phyloP scores from a whole-genome alignment of 2,329 filamentous ascomycete genomes.

The Fusarium torreyae region DNA sequence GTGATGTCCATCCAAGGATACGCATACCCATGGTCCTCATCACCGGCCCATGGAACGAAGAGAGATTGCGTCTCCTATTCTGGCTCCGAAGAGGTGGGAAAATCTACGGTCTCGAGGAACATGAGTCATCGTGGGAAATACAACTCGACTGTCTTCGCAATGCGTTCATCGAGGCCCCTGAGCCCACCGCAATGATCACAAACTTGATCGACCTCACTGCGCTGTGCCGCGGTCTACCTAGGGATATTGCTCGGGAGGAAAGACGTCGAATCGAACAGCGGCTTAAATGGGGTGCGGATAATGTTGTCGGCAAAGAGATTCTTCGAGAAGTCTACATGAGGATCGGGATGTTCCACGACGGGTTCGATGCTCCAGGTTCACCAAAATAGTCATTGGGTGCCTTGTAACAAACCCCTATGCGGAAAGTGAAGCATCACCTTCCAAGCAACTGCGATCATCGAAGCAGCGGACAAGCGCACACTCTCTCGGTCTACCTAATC shows the following conservation, averaged over 20 bases:
- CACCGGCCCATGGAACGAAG: slow-evolving; percentile 60
- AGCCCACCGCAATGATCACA: slow-evolving; percentile 51
- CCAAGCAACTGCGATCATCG: neutral
- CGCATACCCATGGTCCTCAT: slow-evolving; percentile 60
- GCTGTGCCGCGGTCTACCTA: slow-evolving; percentile 50
- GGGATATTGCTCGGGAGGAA: slow-evolving; percentile 50
- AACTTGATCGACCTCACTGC: slow-evolving; percentile 53
- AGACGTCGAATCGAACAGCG: slow-evolving; percentile 48
- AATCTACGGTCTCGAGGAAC: slow-evolving; percentile 44
- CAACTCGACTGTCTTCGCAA: slow-evolving; percentile 57
- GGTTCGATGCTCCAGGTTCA: slow-evolving; percentile 14
- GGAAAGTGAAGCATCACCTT: neutral
- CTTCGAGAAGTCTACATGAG: slow-evolving; percentile 45
- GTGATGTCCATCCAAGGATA: slow-evolving; percentile 58
- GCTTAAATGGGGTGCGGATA: slow-evolving; percentile 53
- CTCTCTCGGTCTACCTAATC: slow-evolving; percentile 33
- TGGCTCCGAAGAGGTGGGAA: slow-evolving; percentile 62
- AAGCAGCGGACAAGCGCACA: neutral
- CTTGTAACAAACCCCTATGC: neutral
- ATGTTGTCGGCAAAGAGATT: slow-evolving; percentile 42
- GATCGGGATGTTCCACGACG: slow-evolving; percentile 40
- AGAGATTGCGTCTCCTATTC: slow-evolving; percentile 59
- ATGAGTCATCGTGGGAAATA: slow-evolving; percentile 59
- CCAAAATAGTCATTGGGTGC: slow-evolving; percentile 5
- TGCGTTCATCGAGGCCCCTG: slow-evolving; percentile 51